A percentile compares a stretch with the other conserved stretches of the same genome.
These are phyloP conservation scores for Guadua angustifolia DNA, from an alignment of 176 grass and related monocot genomes.

Conservation along the genomic window DNA sequence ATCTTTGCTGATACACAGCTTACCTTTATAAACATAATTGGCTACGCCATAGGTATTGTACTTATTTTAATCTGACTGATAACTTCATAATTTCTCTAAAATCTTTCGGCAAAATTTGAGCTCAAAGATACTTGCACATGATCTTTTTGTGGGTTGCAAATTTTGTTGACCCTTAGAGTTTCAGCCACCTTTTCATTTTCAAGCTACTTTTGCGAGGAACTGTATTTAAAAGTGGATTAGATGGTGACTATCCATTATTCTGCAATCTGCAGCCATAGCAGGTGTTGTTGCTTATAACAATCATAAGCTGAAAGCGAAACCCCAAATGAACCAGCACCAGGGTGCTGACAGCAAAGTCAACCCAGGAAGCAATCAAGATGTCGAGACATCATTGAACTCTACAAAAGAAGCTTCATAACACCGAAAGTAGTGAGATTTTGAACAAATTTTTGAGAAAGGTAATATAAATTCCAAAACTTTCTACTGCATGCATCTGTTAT, in stretches of 20 bases:
- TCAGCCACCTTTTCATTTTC: background rate
- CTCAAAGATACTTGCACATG: background rate
- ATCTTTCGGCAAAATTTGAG: slow-evolving; percentile 1
- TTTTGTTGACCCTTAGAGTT: background rate
- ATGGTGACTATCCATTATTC: slow-evolving; percentile 22
- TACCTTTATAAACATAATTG: slow-evolving; percentile 91
- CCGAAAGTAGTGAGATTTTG: slow-evolving; percentile 18
- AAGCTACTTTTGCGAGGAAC: background rate
- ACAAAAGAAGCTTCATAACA: slow-evolving; percentile 60
- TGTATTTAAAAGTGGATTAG: slow-evolving; percentile 28
- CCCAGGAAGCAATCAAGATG: slow-evolving; percentile 49
- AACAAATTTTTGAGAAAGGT: slow-evolving; percentile 36
- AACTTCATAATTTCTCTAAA: background rate
- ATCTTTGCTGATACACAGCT: slow-evolving; percentile 94
- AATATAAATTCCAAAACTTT: slow-evolving; percentile 16
- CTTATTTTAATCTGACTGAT: slow-evolving; percentile 31
- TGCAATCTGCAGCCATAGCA: slow-evolving; percentile 74
- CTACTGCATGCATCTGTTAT: background rate
- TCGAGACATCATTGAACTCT: slow-evolving; percentile 53
- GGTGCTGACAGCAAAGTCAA: slow-evolving; percentile 37
- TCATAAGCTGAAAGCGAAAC: slow-evolving; percentile 71
- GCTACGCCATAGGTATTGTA: slow-evolving; percentile 93
- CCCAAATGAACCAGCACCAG: slow-evolving; percentile 53
- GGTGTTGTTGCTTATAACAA: slow-evolving; percentile 97
- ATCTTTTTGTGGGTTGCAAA: background rate